These are phyloP conservation scores for Potentilla sterilis DNA, from an alignment of 306 rosid genomes.

Conservation along the genomic window DNA sequence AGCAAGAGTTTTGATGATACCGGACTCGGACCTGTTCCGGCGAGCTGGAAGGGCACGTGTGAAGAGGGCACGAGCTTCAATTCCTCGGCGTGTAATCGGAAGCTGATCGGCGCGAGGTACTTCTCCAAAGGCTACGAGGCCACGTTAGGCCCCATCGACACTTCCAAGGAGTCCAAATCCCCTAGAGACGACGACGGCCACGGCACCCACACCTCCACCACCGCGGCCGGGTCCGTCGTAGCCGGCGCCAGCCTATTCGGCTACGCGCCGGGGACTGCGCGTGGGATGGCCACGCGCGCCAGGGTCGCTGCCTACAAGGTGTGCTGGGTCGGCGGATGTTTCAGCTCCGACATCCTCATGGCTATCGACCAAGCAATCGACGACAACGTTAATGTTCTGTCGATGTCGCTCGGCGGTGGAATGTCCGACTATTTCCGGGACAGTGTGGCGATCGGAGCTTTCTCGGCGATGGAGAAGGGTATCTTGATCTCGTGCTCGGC, in stretches of 20 bases:
- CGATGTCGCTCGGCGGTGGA: conserved; percentile 70
- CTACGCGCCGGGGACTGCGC: conserved; percentile 63
- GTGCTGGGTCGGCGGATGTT: conserved; percentile 60
- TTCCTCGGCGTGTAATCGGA: conserved; percentile 55
- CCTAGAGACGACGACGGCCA: conserved; percentile 81
- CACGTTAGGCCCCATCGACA: conserved; percentile 36
- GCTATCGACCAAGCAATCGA: conserved; percentile 71
- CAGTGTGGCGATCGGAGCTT: conserved; percentile 61
- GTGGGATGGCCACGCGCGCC: conserved; percentile 77
- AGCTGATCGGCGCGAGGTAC: conserved; percentile 72
- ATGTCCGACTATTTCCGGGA: conserved; percentile 45
- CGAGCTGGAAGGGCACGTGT: conserved; percentile 68
- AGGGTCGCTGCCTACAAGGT: conserved; percentile 73
- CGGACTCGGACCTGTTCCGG: conserved; percentile 62
- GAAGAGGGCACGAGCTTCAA: conserved; percentile 59
- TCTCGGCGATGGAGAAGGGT: conserved; percentile 79
- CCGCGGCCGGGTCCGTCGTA: conserved; percentile 64
- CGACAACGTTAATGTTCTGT: conserved; percentile 65
- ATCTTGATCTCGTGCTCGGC: conserved; percentile 65
- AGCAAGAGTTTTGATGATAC: conserved; percentile 79
- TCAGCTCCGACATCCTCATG: conserved; percentile 54
- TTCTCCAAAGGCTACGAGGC: conserved; percentile 52
- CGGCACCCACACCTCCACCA: conserved; percentile 79
- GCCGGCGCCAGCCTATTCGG: conserved; percentile 50
- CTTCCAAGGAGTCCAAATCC: conserved; percentile 42